Conservation (phyloP, 352 stramenopile genomes). For the Globisporangium nagaii region DNA sequence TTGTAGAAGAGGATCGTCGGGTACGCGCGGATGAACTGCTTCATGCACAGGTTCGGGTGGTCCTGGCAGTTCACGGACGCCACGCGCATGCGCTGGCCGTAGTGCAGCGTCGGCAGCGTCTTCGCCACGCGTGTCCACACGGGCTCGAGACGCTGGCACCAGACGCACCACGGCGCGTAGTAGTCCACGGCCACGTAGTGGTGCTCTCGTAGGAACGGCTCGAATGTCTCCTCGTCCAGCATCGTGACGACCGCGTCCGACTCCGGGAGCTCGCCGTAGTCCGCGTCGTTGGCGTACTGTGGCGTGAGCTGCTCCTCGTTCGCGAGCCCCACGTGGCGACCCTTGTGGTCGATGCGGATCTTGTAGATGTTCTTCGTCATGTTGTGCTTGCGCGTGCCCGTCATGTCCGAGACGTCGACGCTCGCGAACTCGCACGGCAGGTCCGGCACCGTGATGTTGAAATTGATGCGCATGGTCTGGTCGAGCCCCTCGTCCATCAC, state of each 20-base stretch:
- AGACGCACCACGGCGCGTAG: constrained; percentile 96
- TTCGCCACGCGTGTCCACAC: constrained; percentile 95
- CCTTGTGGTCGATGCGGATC: constrained; percentile 86
- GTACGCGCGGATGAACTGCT: constrained; percentile 95
- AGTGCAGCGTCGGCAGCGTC: constrained; percentile 83
- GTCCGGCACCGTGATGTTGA: constrained; percentile 98
- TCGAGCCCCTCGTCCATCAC: constrained; percentile 85
- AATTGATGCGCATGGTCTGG: constrained; percentile 93
- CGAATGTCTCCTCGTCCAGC: constrained; percentile 85
- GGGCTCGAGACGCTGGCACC: constrained; percentile 95
- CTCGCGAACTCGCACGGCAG: constrained; percentile 96
- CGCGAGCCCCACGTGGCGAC: constrained; percentile 82
- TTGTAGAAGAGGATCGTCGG: constrained; percentile 97
- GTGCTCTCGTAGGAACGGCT: constrained; percentile 89
- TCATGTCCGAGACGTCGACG: constrained; percentile 96
- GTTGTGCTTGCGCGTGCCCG: constrained; percentile 96
- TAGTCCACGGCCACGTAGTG: constrained; percentile 97
- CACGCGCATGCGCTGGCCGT: constrained; percentile 74
- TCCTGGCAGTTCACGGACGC: constrained; percentile 93
- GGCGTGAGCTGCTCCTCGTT: constrained; percentile 83
- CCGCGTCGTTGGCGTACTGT: constrained; percentile 51
- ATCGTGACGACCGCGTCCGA: constrained; percentile 72
- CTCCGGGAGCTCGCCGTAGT: constrained; percentile 69
- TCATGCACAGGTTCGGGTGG: constrained; percentile 90
- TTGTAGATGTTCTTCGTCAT: constrained; percentile 99